Conservation (phyloP, 768 basidiomycete species). For the Trametes maxima region DNA sequence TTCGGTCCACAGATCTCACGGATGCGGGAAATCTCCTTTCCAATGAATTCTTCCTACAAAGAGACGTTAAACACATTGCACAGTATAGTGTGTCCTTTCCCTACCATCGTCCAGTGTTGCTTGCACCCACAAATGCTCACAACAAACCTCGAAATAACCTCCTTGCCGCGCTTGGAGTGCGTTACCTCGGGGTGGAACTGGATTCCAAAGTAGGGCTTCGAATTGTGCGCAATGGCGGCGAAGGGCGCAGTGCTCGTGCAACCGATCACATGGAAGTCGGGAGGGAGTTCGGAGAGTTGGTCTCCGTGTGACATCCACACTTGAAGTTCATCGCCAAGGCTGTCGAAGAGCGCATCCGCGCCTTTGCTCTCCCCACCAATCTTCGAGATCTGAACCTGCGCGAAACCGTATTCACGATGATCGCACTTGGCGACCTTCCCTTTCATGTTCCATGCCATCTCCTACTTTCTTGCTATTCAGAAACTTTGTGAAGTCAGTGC, state of each 20-base stretch:
- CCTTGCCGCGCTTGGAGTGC: conserved; percentile 86
- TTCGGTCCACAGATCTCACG: conserved; percentile 91
- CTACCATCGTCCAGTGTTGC: conserved; percentile 92
- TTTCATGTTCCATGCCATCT: conserved; percentile 87
- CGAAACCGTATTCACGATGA: conserved; percentile 95
- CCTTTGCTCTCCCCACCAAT: conserved; percentile 49
- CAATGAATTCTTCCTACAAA: conserved; percentile 90
- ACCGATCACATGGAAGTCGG: conserved; percentile 86
- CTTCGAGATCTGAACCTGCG: conserved; percentile 73
- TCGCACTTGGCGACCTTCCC: conserved; percentile 85
- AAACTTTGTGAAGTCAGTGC: background rate
- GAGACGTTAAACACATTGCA: background rate
- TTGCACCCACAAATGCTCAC: conserved; percentile 81
- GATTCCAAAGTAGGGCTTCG: conserved; percentile 90
- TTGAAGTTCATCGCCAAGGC: conserved; percentile 87
- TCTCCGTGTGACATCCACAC: conserved; percentile 99
- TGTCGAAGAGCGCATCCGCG: conserved; percentile 81
- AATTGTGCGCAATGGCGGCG: conserved; percentile 90
- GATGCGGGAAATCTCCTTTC: conserved; percentile 93
- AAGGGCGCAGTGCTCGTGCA: conserved; percentile 85
- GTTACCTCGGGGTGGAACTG: conserved; percentile 99
- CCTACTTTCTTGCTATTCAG: conserved; percentile 48
- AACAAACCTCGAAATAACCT: conserved; percentile 86
- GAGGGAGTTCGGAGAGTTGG: conserved; percentile 80
- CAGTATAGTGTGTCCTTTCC: background rate